phyloP scores from a whole-genome alignment of 2,329 filamentous ascomycete genomes.

The Leptographium radiaticola region DNA sequence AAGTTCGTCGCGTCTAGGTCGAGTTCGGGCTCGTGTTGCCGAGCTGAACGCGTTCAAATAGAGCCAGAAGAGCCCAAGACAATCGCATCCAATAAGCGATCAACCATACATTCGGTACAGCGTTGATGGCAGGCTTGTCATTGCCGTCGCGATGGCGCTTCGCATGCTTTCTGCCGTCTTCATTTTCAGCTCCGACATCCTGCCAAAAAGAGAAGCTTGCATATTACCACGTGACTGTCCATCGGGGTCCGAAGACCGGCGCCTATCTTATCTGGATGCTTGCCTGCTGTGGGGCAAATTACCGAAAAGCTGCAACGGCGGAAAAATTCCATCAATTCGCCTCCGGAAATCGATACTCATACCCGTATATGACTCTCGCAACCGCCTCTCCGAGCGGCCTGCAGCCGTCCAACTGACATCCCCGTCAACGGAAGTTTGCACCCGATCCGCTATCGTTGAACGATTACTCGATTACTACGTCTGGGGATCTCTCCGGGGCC shows the following conservation, averaged over 20 bases:
- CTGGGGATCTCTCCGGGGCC: not conserved
- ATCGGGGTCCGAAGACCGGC: not conserved
- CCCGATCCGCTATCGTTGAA: not conserved
- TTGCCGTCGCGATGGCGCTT: not conserved
- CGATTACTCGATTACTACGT: no score
- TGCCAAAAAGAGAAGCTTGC: not conserved
- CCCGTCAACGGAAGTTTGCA: no score
- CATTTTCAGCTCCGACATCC: not conserved
- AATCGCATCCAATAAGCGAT: not conserved
- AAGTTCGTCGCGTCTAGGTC: no score
- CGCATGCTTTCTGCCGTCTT: not conserved
- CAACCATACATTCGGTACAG: not conserved
- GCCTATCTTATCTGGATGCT: constrained; percentile 3
- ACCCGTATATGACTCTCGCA: no score
- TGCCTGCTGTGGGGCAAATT: not conserved
- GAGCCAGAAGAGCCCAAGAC: not conserved
- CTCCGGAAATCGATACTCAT: not conserved
- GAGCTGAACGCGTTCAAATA: not conserved
- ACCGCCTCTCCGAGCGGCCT: no score
- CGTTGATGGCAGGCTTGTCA: not conserved
- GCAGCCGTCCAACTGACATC: no score
- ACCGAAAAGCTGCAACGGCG: not conserved
- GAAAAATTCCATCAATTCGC: not conserved
- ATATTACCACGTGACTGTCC: not conserved
- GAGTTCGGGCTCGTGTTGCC: not conserved